phyloP scores from a whole-genome alignment of 495 filamentous ascomycete genomes.

The Xylaria acuta region DNA sequence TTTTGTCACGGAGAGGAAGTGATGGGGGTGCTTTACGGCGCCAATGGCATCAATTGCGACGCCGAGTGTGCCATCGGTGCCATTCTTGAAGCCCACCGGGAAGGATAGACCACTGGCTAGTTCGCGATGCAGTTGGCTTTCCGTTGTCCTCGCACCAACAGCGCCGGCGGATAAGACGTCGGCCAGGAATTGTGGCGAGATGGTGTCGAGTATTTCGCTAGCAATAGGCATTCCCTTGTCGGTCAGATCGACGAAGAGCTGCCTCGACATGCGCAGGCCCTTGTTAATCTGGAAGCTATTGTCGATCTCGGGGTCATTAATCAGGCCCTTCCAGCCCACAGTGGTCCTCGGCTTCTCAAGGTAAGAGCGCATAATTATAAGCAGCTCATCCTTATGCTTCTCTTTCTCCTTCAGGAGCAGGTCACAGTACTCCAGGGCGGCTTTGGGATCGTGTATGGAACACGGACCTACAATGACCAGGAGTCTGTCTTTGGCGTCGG shows the following conservation, averaged over 20 bases:
- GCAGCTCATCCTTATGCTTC: conserved; percentile 86
- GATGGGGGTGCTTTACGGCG: conserved; percentile 89
- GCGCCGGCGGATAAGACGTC: conserved; percentile 92
- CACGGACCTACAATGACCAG: conserved; percentile 95
- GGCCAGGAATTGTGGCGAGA: conserved; percentile 97
- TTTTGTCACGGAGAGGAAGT: conserved; percentile 98
- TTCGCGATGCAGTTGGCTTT: conserved; percentile 94
- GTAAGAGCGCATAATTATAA: conserved; percentile 98
- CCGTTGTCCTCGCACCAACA: conserved; percentile 93
- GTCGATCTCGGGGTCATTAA: conserved; percentile 99
- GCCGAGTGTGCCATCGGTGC: conserved; percentile 88
- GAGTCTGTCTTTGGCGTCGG: conserved; percentile 75
- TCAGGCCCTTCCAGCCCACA: conserved; percentile 98
- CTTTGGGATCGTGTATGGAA: conserved; percentile 93
- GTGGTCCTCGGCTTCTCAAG: conserved; percentile 99
- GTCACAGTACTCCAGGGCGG: conserved; percentile 93
- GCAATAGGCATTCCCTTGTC: conserved; percentile 97
- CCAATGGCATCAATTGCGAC: conserved; percentile 98
- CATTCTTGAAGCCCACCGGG: conserved; percentile 99
- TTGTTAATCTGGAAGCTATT: conserved; percentile 99
- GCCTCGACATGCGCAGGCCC: conserved; percentile 82
- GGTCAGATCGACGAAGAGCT: conserved; percentile 95
- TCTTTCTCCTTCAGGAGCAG: conserved; percentile 80
- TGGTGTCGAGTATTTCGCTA: conserved; percentile 98
- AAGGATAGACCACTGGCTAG: conserved; percentile 92